phyloP scores from a whole-genome alignment of 2,329 filamentous ascomycete species.

The Orbilia ellipsospora region DNA sequence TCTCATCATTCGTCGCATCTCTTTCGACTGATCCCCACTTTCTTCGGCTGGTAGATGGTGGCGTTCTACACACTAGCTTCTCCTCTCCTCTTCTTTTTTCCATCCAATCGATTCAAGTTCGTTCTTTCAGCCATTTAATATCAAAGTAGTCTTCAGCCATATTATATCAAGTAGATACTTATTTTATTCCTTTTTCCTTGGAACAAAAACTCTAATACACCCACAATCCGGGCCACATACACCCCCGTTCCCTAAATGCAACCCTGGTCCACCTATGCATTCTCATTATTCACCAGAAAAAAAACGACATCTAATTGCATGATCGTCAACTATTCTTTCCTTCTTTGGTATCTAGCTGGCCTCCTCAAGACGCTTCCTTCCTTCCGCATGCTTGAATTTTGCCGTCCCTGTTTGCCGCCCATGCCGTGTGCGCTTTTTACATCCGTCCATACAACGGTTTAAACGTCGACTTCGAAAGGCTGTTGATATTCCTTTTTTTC shows the following conservation, averaged over 20 bases:
- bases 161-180: too few relatives aligned
- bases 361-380: too few relatives aligned
- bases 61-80: conserved; percentile 13
- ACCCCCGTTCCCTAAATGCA: neutral
- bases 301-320: conserved; percentile 4
- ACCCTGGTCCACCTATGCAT: conserved; percentile 13
- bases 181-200: neutral
- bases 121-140: conserved; percentile 9
- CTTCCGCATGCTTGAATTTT: too few relatives aligned
- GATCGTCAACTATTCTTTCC: conserved; percentile 25
- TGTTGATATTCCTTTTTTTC: too few relatives aligned
- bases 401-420: conserved; percentile 1
- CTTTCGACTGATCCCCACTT: neutral
- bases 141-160: neutral
- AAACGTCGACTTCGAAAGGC: too few relatives aligned
- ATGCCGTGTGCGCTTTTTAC: neutral
- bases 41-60: conserved; percentile 31
- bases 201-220: neutral
- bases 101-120: conserved; percentile 16
- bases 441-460: neutral
- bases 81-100: neutral
- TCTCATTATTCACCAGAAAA: conserved; percentile 2
- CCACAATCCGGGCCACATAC: neutral
- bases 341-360: neutral
- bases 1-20: conserved; percentile 31